These are phyloP conservation scores for Epichloe hybrida DNA, from an alignment of 2,329 filamentous ascomycete species.

Conservation along the genomic window DNA sequence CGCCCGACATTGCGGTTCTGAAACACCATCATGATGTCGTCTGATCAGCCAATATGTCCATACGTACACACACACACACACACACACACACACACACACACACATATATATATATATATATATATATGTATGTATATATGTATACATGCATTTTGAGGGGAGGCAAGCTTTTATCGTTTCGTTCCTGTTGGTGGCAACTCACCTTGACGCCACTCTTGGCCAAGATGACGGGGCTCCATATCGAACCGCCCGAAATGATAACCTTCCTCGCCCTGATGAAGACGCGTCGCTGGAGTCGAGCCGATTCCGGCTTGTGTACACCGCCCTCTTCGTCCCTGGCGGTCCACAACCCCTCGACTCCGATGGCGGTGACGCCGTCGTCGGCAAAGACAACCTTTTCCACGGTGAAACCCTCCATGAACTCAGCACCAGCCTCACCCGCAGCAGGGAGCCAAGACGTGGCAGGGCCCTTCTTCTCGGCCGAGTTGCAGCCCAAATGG, in stretches of 20 bases:
- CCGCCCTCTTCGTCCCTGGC: conserved; percentile 52
- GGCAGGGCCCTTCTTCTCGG: conserved; percentile 66
- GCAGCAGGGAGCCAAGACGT: conserved; percentile 71
- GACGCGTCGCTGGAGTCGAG: conserved; percentile 43
- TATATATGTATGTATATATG: too few species aligned
- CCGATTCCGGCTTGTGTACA: conserved; percentile 34
- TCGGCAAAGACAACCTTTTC: conserved; percentile 57
- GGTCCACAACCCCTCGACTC: conserved; percentile 63
- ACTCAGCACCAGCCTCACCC: conserved; percentile 59
- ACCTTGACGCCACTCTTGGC: conserved; percentile 63
- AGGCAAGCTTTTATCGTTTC: background rate
- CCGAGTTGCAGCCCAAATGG: conserved; percentile 46
- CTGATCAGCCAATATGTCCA: too few species aligned
- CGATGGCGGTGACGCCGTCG: conserved; percentile 44
- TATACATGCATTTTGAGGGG: too few species aligned
- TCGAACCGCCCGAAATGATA: conserved; percentile 60
- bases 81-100: too few species aligned
- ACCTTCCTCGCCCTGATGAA: conserved; percentile 68
- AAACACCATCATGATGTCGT: background rate
- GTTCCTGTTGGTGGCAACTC: conserved; percentile 1
- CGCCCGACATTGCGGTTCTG: conserved; percentile 68
- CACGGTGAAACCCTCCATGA: conserved; percentile 71
- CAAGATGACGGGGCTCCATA: conserved; percentile 66
- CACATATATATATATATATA: too few species aligned
- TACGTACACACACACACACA: too few species aligned